phyloP scores from a whole-genome alignment of 208 protist genomes.

The Vickermania ingenoplastis region DNA sequence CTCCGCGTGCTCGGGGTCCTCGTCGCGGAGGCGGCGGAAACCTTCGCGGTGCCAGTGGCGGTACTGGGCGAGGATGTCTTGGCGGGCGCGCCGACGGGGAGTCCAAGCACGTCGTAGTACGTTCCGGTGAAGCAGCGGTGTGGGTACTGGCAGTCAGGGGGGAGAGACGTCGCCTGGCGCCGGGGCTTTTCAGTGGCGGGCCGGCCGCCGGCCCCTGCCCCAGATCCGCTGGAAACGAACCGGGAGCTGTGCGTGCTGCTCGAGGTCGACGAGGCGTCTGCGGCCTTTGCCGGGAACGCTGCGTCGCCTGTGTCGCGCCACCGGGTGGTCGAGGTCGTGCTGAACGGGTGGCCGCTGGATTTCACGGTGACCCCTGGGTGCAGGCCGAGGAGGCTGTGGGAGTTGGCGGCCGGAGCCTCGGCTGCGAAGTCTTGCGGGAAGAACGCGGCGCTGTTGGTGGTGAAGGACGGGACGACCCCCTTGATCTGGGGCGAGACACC shows the following conservation, averaged over 20 bases:
- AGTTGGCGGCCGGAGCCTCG: neutral
- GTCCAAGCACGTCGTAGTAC: conserved; percentile 73
- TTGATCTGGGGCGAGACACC: neutral
- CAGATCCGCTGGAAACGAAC: conserved; percentile 3
- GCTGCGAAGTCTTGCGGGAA: no score
- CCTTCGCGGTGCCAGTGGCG: conserved; percentile 50
- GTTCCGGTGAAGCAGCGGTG: conserved; percentile 55
- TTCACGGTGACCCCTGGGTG: neutral
- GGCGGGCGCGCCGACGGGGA: conserved; percentile 29
- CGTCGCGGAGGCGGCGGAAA: conserved; percentile 38
- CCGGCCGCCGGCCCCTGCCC: neutral
- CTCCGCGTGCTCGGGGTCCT: conserved; percentile 49
- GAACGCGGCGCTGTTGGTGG: neutral
- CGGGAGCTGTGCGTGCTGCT: neutral
- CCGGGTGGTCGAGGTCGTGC: neutral
- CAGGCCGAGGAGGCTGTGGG: neutral
- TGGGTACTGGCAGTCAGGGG: conserved; percentile 70
- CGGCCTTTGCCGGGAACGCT: neutral
- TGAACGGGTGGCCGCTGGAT: neutral
- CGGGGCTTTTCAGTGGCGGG: neutral
- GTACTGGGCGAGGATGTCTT: conserved; percentile 49
- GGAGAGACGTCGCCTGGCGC: conserved; percentile 18
- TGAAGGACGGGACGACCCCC: conserved; percentile 1
- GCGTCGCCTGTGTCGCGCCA: neutral
- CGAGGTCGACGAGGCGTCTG: neutral